Base-by-base conservation (phyloP, 2,329 filamentous ascomycete genomes). In the Talaromyces albobiverticillius region DNA sequence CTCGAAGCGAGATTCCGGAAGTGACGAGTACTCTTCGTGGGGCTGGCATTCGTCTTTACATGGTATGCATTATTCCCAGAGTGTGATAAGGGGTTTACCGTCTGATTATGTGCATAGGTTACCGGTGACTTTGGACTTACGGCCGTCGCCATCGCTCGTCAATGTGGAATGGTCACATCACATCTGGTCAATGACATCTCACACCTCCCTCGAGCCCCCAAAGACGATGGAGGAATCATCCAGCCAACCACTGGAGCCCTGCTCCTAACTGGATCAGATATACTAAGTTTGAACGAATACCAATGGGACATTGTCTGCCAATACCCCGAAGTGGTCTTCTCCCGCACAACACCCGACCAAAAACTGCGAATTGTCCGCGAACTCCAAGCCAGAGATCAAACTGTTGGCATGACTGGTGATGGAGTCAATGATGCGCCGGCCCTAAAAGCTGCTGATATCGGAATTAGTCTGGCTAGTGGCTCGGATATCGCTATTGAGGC, bases 331-430 rank as follows among this genome's bases (percentile, higher is more conserved):
- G 85, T 90, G 32, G 85, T 90, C 11, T 90, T 91, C 65, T 85
- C 87, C 0, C 78, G 87, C 9, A 90, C 87, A 0, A 90, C 87
- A 0, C 88, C 87, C 0, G 87, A 91, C 63, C 87, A 91, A 65
- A 92, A 91, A 66, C 80, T 91, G 9, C 83, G 86, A 31, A 91
- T 91, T 57, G 87, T 91, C n/a, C 82, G 82, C 26, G 86, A 89
- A 66, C 85, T 90, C 57, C 87, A 89, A 64, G 70, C 77, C 1
- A 75, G 81, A 9, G 76, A 81, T 3, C 75, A 82, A 42, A 80
- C 82, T 32, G 81, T 84, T 6, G 81, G 75, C 11, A 80, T 77
- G 75, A 76, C 73, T 3, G 75, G 76, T 4, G 74, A 74, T 56
- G 70, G 69, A 25, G 67, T 71, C 14, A 72, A 71, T 50, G 69